Conservation (phyloP, 2,329 filamentous ascomycete genomes). For the Leptographium flavum region DNA sequence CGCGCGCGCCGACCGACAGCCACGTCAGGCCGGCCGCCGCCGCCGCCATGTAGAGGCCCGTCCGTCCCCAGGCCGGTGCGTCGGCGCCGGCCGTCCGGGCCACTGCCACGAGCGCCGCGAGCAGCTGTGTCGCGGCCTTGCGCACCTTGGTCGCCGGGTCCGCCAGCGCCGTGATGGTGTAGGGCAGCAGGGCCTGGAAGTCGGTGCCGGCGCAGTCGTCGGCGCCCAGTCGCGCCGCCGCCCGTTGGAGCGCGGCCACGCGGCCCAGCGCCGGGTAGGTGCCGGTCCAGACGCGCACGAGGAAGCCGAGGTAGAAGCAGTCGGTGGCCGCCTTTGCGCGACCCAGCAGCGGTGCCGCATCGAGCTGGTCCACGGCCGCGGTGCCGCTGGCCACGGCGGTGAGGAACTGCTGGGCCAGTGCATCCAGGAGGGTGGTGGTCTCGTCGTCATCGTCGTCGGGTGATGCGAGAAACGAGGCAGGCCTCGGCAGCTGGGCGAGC, state of each 20-base stretch:
- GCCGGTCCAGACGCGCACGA: slow-evolving; percentile 60
- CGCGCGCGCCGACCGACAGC: slow-evolving; percentile 42
- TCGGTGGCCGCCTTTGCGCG: slow-evolving; percentile 39
- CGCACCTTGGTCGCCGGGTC: slow-evolving; percentile 67
- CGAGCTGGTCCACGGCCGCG: slow-evolving; percentile 32
- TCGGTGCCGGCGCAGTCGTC: slow-evolving; percentile 39
- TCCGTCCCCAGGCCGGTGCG: slow-evolving; percentile 38
- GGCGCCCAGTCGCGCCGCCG: slow-evolving; percentile 40
- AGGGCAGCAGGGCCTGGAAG: slow-evolving; percentile 72
- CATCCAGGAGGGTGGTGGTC: slow-evolving; percentile 37
- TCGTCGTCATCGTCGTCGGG: too few relatives aligned
- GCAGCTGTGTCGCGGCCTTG: slow-evolving; percentile 55
- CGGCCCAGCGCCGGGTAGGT: slow-evolving; percentile 55
- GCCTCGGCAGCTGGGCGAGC: slow-evolving; percentile 16
- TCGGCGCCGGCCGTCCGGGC: slow-evolving; percentile 22
- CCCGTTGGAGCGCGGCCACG: slow-evolving; percentile 52
- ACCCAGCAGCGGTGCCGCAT: slow-evolving; percentile 39
- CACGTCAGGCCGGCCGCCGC: slow-evolving; percentile 35
- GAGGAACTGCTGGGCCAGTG: slow-evolving; percentile 45
- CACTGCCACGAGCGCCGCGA: slow-evolving; percentile 44
- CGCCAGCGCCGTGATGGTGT: slow-evolving; percentile 57
- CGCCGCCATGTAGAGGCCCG: slow-evolving; percentile 40
- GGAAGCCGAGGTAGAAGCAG: slow-evolving; percentile 60
- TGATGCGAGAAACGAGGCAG: slow-evolving; percentile 33
- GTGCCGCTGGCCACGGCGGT: slow-evolving; percentile 30